Percentiles rank a stretch among this genome's conserved stretches.
phyloP scores from a whole-genome alignment of 2,329 filamentous ascomycete genomes.

The Stachybotrys elegans region DNA sequence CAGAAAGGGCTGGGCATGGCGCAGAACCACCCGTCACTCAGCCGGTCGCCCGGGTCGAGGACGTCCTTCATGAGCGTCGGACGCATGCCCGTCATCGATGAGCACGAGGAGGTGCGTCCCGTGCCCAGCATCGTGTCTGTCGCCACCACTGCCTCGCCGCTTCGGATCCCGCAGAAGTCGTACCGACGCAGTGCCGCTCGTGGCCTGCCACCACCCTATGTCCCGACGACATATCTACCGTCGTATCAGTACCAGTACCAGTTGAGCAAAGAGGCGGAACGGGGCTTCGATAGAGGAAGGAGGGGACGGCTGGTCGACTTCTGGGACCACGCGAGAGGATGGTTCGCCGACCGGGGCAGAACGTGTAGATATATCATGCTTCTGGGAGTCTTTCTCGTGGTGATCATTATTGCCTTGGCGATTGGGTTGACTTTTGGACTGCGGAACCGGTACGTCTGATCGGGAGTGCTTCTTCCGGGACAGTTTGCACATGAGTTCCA shows the following conservation, averaged over 20 bases:
- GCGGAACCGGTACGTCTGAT: slow-evolving; percentile 27
- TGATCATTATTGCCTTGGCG: slow-evolving; percentile 29
- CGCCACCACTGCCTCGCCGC: slow-evolving; percentile 14
- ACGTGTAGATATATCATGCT: slow-evolving; percentile 29
- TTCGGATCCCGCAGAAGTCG: slow-evolving; percentile 24
- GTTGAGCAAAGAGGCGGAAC: slow-evolving; percentile 13
- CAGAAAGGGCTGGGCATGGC: no score
- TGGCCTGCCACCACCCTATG: slow-evolving; percentile 18
- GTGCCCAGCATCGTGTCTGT: slow-evolving; percentile 12
- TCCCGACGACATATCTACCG: slow-evolving; percentile 12
- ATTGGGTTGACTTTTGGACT: slow-evolving; percentile 36
- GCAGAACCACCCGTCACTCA: slow-evolving; percentile 5
- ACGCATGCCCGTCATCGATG: slow-evolving; percentile 31
- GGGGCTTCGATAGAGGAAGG: no score
- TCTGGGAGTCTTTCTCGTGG: slow-evolving; percentile 20
- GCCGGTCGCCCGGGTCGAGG: slow-evolving; percentile 13
- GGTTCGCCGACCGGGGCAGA: slow-evolving; percentile 12
- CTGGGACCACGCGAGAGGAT: slow-evolving; percentile 9
- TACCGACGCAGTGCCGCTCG: slow-evolving; percentile 16
- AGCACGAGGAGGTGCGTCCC: slow-evolving; percentile 23
- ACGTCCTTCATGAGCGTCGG: slow-evolving; percentile 20
- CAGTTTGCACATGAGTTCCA: no score
- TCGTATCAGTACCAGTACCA: slow-evolving; percentile 3
- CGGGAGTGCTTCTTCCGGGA: no score
- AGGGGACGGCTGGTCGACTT: neutral